Conservation (phyloP, 164 flowering plant species). For the Aristolochia fimbriata region DNA sequence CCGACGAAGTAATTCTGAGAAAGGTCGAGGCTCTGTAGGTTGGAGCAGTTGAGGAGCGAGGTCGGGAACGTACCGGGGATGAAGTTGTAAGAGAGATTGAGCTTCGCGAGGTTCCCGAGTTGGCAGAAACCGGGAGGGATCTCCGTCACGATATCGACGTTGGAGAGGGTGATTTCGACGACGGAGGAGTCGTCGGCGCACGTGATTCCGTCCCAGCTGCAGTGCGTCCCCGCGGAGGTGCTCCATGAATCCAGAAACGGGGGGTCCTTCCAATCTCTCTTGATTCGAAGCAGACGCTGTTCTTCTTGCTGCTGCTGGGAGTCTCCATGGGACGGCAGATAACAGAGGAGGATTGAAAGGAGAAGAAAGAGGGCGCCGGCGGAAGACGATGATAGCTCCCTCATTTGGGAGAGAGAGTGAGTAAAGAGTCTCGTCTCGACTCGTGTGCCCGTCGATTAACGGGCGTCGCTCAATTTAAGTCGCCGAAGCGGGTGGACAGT, state of each 20-base stretch:
- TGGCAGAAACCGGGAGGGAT: slow-evolving; percentile 41
- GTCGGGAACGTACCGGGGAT: slow-evolving; percentile 58
- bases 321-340: neutral
- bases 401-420: too few species aligned
- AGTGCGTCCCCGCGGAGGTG: slow-evolving; percentile 21
- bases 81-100: slow-evolving; percentile 36
- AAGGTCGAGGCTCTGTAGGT: slow-evolving; percentile 39
- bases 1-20: slow-evolving; percentile 57
- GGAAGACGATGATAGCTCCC: neutral
- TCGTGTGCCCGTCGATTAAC: too few species aligned
- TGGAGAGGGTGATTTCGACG: slow-evolving; percentile 20
- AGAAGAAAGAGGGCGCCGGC: neutral
- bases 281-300: slow-evolving; percentile 23
- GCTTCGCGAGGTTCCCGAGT: slow-evolving; percentile 30
- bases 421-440: too few species aligned
- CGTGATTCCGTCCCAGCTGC: slow-evolving; percentile 33
- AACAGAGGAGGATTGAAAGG: neutral
- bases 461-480: too few species aligned
- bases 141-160: slow-evolving; percentile 16
- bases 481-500: too few species aligned
- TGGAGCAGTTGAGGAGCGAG: slow-evolving; percentile 30
- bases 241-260: slow-evolving; percentile 25
- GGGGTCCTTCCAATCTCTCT: slow-evolving; percentile 19
- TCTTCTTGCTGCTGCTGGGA: slow-evolving; percentile 2
- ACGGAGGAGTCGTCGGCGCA: slow-evolving; percentile 28